A percentile compares a stretch with the other conserved stretches of the same genome.
Evolutionary conservation across 2,329 filamentous ascomycete species (phyloP).

Genomic region (Paracorniculantispora psalliotae): DNA sequence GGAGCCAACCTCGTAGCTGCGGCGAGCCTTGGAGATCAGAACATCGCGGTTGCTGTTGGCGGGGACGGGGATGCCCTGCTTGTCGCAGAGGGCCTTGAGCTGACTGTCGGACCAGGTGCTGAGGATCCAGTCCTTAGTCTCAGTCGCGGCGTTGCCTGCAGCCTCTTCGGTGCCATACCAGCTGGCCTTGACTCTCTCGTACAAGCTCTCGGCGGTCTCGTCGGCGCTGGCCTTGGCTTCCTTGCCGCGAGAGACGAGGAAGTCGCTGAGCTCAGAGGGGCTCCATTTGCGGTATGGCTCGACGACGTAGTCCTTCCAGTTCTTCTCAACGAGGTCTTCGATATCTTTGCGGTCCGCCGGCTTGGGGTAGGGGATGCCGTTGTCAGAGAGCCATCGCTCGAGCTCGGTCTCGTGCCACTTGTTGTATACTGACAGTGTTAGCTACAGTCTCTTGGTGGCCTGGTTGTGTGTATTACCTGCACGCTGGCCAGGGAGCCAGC

Average conservation of each 20-base stretch:
- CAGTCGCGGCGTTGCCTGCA: conserved; percentile 64
- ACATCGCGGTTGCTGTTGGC: conserved; percentile 83
- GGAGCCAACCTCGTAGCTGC: conserved; percentile 74
- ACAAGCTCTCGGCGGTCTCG: conserved; percentile 62
- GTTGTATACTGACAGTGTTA: conserved; percentile 68
- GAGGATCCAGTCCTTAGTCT: conserved; percentile 85
- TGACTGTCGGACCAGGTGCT: conserved; percentile 94
- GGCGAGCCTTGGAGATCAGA: conserved; percentile 69
- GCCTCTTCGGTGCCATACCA: conserved; percentile 81
- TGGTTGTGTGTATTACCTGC: conserved; percentile 53
- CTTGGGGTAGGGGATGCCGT: conserved; percentile 85
- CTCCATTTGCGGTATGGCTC: conserved; percentile 76
- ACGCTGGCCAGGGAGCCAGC: conserved; percentile 73
- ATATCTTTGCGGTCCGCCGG: conserved; percentile 90
- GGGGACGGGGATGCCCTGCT: conserved; percentile 78
- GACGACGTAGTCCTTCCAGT: conserved; percentile 78
- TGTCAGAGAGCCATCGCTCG: conserved; percentile 91
- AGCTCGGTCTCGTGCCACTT: conserved; percentile 99
- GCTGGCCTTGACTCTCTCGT: conserved; percentile 62
- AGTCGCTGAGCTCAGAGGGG: conserved; percentile 59
- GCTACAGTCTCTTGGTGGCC: neutral
- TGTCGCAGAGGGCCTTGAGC: conserved; percentile 88
- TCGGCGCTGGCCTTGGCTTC: conserved; percentile 63
- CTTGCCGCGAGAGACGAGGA: conserved; percentile 66
- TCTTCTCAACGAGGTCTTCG: conserved; percentile 80